Evolutionary conservation across 1,284 basidiomycete species (phyloP).

Genomic region (Cystobasidiaceae sp.): DNA sequence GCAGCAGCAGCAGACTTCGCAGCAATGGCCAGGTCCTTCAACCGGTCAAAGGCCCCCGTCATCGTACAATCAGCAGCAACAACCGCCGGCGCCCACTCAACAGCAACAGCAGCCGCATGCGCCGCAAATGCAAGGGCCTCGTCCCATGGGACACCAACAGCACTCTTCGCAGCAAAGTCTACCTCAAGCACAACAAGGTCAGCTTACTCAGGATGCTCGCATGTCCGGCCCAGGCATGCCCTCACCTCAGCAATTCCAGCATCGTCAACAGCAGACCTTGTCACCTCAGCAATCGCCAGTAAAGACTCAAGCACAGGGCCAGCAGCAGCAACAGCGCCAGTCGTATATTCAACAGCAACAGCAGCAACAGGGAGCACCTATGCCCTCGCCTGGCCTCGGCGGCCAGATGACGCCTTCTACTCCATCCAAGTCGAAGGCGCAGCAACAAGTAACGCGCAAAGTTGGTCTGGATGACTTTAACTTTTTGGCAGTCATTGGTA

Average conservation of each 20-base stretch:
- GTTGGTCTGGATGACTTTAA: constrained; percentile 98
- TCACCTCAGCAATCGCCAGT: constrained; percentile 34
- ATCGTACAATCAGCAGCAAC: constrained; percentile 30
- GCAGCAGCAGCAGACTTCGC: constrained; percentile 20
- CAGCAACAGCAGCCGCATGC: constrained; percentile 32
- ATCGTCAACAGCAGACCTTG: constrained; percentile 33
- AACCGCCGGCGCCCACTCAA: constrained; percentile 33
- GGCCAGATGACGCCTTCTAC: constrained; percentile 16
- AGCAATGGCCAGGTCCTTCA: constrained; percentile 32
- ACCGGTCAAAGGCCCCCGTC: constrained; percentile 7
- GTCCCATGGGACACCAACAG: constrained; percentile 29
- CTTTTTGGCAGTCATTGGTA: constrained; percentile 95
- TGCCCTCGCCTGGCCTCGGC: constrained; percentile 43
- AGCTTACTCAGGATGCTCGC: too few relatives aligned
- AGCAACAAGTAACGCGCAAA: constrained; percentile 58
- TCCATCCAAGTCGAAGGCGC: constrained; percentile 7
- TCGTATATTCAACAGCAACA: constrained; percentile 36
- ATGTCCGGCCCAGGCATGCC: too few relatives aligned
- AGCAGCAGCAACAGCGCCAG: constrained; percentile 28
- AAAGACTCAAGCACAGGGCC: constrained; percentile 29
- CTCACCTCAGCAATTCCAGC: constrained; percentile 23
- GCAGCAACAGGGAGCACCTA: constrained; percentile 45
- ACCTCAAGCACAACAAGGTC: not conserved
- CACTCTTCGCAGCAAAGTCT: constrained; percentile 31
- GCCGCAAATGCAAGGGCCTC: constrained; percentile 28